These are phyloP conservation scores for Colletotrichum sp. DNA, from an alignment of 2,329 filamentous ascomycete genomes.

Conservation along the genomic window DNA sequence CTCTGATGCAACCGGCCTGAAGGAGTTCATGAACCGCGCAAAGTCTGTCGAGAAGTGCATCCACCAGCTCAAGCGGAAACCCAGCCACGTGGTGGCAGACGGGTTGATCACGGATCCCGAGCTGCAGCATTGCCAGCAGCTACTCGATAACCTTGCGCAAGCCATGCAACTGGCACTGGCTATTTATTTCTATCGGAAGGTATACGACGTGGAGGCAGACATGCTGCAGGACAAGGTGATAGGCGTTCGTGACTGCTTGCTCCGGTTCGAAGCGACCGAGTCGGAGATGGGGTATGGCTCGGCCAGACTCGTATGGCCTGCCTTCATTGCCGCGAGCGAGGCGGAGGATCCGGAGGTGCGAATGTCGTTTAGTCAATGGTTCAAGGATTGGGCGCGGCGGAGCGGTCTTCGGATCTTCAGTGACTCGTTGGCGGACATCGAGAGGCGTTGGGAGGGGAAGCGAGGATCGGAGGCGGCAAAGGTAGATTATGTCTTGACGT, in stretches of 20 bases:
- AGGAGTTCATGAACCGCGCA: constrained; percentile 35
- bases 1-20: constrained; percentile 18
- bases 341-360: constrained; percentile 34
- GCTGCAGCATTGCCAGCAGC: background rate
- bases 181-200: constrained; percentile 43
- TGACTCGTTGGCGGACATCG: constrained; percentile 27
- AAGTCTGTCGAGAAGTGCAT: constrained; percentile 37
- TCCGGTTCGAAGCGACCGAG: constrained; percentile 28
- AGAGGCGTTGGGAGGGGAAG: constrained; percentile 35
- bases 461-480: background rate
- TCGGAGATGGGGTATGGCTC: constrained; percentile 29
- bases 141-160: constrained; percentile 33
- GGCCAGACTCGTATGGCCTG: constrained; percentile 40
- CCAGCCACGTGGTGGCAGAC: background rate
- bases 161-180: constrained; percentile 39
- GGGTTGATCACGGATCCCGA: background rate
- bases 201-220: constrained; percentile 39
- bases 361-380: constrained; percentile 36
- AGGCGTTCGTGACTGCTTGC: constrained; percentile 34
- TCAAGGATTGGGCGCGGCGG: constrained; percentile 28
- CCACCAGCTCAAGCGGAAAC: constrained; percentile 20
- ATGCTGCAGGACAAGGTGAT: constrained; percentile 38
- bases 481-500: background rate
- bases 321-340: constrained; percentile 42
- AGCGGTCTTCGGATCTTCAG: constrained; percentile 37